Conservation (phyloP, 345 rosid genomes). For the Cardamine occulta region DNA sequence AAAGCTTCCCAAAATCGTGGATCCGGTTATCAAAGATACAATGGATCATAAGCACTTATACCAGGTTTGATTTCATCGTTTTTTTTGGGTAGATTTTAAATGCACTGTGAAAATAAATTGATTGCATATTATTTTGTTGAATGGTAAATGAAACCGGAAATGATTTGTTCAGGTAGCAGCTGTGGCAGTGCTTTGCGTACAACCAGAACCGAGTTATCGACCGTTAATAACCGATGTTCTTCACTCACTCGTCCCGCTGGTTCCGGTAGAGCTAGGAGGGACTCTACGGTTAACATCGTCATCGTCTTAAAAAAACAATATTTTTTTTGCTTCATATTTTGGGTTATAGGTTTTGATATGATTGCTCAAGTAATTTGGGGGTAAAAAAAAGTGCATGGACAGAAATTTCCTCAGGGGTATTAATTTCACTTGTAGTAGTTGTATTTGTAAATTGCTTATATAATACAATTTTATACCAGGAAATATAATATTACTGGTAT, state of each 20-base stretch:
- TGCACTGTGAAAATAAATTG: neutral
- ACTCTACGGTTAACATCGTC: constrained; percentile 55
- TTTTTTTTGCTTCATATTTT: neutral
- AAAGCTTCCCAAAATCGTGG: constrained; percentile 80
- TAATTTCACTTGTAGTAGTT: neutral
- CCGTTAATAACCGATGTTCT: constrained; percentile 88
- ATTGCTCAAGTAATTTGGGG: constrained; percentile 7
- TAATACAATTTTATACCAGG: neutral
- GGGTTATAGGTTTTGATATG: neutral
- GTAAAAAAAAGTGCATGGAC: neutral
- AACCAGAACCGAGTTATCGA: constrained; percentile 88
- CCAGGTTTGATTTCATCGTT: constrained; percentile 59
- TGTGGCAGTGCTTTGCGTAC: constrained; percentile 89
- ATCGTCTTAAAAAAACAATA: constrained; percentile 27
- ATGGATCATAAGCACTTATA: constrained; percentile 83
- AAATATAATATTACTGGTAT: neutral
- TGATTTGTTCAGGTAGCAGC: constrained; percentile 75
- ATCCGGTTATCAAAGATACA: constrained; percentile 73
- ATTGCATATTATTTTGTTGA: neutral
- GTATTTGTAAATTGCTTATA: constrained; percentile 31
- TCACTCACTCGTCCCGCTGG: constrained; percentile 83
- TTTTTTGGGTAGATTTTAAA: neutral
- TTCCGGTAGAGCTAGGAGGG: constrained; percentile 89
- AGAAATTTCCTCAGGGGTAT: neutral
- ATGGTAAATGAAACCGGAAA: neutral